Evolutionary conservation across 176 grass and related monocot genomes (phyloP).

Genomic region (Puya raimondii): DNA sequence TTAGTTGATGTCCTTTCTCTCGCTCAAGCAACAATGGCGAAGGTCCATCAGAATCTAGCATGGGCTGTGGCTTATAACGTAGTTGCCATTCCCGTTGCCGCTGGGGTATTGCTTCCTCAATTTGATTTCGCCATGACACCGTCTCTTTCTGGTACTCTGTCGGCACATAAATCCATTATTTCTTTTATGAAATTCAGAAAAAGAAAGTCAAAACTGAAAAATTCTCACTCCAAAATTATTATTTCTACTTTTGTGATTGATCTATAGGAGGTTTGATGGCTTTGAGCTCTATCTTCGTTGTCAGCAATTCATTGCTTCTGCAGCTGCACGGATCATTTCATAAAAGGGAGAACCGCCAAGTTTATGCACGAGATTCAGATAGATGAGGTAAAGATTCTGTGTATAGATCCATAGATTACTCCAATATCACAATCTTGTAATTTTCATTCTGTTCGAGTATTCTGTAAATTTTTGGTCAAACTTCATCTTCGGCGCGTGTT

Average conservation of each 20-base stretch:
- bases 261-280: conserved; percentile 84
- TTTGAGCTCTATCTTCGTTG: conserved; percentile 82
- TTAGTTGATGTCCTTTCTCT: conserved; percentile 67
- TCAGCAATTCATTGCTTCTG: conserved; percentile 92
- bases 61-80: conserved; percentile 94
- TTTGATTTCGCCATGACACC: conserved; percentile 97
- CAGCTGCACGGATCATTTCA: conserved; percentile 61
- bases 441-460: background rate
- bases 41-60: conserved; percentile 88
- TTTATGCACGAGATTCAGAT: background rate
- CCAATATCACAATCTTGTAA: background rate
- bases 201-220: background rate
- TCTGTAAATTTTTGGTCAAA: too few relatives aligned
- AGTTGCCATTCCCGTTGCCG: conserved; percentile 60
- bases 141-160: conserved; percentile 61
- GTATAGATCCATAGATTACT: background rate
- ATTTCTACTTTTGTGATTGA: background rate
- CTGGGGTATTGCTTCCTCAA: conserved; percentile 62
- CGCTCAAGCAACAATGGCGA: conserved; percentile 81
- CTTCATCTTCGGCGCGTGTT: too few relatives aligned
- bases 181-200: background rate
- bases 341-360: conserved; percentile 23
- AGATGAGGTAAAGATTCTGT: conserved; percentile 8
- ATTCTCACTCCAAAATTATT: background rate
- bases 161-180: too few relatives aligned